Base-by-base conservation (phyloP, 805 yeast genomes). In the Ogataea corticis region DNA sequence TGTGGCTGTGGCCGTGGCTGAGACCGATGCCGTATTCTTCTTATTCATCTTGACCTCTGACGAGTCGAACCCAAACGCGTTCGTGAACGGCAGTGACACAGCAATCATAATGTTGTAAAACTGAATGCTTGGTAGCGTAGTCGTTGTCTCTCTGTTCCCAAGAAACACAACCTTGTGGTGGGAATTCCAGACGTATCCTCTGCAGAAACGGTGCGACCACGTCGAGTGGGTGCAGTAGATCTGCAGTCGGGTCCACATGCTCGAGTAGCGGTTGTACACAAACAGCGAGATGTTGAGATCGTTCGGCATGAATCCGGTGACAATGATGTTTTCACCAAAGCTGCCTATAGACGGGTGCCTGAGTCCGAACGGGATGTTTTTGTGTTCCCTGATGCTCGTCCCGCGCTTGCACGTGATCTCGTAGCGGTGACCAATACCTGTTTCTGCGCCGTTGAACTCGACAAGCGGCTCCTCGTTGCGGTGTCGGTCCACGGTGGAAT, bases 151-250 rank as follows among this genome's bases (percentile, higher is more conserved):
- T 27, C 59, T 56, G 51, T 72, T 74, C 1, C 94, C 94, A 29
- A 86, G 55, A 23, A 84, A 62, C 1, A 83, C 66, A 1, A 83
- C 80, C 59, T 80, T 82, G 57, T 86, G 92, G 62, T 86, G 95
- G 0, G 91, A 83, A 27, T 75, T 76, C 95, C 95, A 86, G 1
- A 80, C 80, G 63, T 76, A 82, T 0, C 85, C 80, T 50, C 80
- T 82, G 79, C 87, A 80, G 41, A 83, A 73, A 42, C 84, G 67
- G 56, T 83, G 87, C 2, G 77, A 70, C 25, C 76, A 76, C 27
- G 72, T 66, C 38, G 73, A 77, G 51, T 77, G 82, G 38, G 75
- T 72, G 54, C 83, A 70, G 59, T 74, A 70, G 33, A 73, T 73
- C 13, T 79, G 82, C 18, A 86, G 62, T 44, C 82, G 68, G 0